Conservation (phyloP, 1,284 basidiomycete species). For the Tylopilus sp. region DNA sequence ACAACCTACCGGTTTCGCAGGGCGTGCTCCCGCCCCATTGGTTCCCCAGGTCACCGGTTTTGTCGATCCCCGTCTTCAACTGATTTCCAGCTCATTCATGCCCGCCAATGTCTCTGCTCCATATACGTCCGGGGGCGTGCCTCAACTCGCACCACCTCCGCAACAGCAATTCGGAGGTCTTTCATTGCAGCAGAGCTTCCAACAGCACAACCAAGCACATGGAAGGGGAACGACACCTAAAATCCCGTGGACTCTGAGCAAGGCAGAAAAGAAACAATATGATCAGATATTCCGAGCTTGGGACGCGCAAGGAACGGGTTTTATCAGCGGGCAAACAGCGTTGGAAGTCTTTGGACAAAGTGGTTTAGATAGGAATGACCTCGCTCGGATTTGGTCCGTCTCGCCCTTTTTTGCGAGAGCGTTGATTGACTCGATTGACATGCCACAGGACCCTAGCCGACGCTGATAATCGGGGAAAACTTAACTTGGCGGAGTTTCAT, state of each 20-base stretch:
- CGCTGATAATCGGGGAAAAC: slow-evolving; percentile 85
- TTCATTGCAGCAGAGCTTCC: slow-evolving; percentile 71
- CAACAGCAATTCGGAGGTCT: slow-evolving; percentile 52
- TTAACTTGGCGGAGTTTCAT: slow-evolving; percentile 96
- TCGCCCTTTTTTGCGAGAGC: neutral
- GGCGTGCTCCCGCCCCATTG: slow-evolving; percentile 47
- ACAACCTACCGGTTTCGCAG: slow-evolving; percentile 45
- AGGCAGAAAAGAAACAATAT: slow-evolving; percentile 95
- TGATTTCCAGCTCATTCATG: slow-evolving; percentile 87
- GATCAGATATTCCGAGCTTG: slow-evolving; percentile 96
- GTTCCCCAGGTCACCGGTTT: slow-evolving; percentile 80
- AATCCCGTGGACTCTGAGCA: slow-evolving; percentile 86
- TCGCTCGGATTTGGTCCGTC: slow-evolving; percentile 91
- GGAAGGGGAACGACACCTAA: slow-evolving; percentile 64
- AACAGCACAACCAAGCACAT: slow-evolving; percentile 75
- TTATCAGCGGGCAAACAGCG: slow-evolving; percentile 84
- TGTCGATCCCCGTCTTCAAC: slow-evolving; percentile 75
- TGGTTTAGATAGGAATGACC: slow-evolving; percentile 83
- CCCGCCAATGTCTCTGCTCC: slow-evolving; percentile 66
- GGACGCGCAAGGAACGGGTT: slow-evolving; percentile 83
- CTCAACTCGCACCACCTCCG: slow-evolving; percentile 61
- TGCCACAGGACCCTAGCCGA: slow-evolving; percentile 81
- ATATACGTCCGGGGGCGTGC: slow-evolving; percentile 56
- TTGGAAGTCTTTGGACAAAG: slow-evolving; percentile 95
- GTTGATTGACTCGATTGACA: neutral